A percentile compares a stretch with the other conserved stretches of the same genome.
Conservation (phyloP, 371 early-diverging fungal genomes). For the Mortierella sp. region DNA sequence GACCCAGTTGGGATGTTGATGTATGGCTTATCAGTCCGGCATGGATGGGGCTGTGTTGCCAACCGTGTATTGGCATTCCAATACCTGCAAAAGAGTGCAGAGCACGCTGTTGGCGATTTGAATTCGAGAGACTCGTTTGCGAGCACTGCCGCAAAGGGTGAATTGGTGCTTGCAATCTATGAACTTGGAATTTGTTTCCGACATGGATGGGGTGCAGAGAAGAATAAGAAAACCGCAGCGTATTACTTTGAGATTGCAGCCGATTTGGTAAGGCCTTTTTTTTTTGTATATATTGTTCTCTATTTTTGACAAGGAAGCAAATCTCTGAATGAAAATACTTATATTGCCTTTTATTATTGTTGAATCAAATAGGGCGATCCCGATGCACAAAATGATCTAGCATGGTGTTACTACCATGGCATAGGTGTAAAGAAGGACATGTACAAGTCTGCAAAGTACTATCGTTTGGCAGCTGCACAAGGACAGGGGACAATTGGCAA, state of each 20-base stretch:
- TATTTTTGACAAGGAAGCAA: no score
- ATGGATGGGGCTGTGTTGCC: constrained; percentile 89
- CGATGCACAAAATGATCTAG: constrained; percentile 91
- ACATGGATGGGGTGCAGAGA: constrained; percentile 94
- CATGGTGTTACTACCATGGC: constrained; percentile 83
- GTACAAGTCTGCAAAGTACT: constrained; percentile 87
- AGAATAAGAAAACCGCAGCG: constrained; percentile 80
- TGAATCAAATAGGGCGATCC: constrained; percentile 75
- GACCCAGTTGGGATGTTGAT: constrained; percentile 88
- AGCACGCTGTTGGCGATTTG: constrained; percentile 75
- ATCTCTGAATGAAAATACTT: neutral
- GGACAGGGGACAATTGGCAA: constrained; percentile 86
- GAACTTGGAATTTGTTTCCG: constrained; percentile 89
- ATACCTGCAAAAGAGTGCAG: constrained; percentile 84
- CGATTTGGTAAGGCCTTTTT: constrained; percentile 61
- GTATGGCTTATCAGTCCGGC: constrained; percentile 91
- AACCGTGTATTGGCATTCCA: constrained; percentile 73
- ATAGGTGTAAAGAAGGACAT: constrained; percentile 88
- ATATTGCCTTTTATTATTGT: neutral
- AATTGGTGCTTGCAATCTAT: constrained; percentile 84
- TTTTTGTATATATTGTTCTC: neutral
- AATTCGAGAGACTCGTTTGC: constrained; percentile 56
- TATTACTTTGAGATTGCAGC: constrained; percentile 94
- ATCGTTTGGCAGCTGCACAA: constrained; percentile 85
- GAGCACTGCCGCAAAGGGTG: constrained; percentile 61